Evolutionary conservation across 176 grass and related monocot species (phyloP), one percentile per base, ranked within the genome.

Genomic region (Bothriochloa decipiens): DNA sequence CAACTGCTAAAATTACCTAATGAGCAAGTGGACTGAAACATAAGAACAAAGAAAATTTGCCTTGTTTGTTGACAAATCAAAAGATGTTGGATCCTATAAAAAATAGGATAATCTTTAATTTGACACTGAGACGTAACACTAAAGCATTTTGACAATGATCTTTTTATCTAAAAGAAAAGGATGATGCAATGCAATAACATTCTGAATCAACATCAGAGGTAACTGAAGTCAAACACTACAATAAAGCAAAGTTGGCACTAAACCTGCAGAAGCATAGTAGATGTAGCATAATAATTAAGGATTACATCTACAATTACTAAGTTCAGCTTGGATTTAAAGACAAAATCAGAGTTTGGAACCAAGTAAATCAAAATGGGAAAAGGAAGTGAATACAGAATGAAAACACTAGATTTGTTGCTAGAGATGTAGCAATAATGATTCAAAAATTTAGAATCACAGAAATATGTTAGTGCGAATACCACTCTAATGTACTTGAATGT

Each of bases 81-180:
- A 81, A 15, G 7, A 36, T 72, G 78, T 13, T 15, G 17, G 49
- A 25, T 72, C 57, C 73, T 83, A n/a, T 57, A 88, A 68, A 22
- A 84, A 68, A 50, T 70, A 35, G 9, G n/a, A 66, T 5, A 79
- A 3, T n/a, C 3, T 50, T 50, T n/a, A 18, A 35, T 67, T 67
- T n/a, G 12, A 52, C 10, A 5, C 2, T 3, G 10, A 80, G 25
- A 50, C 11, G 3, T 33, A 33, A n/a, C n/a, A n/a, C n/a, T n/a
- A 67, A 67, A 80, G 42, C 18, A 67, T 14, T 66, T 14, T 29
- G 10, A 47, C 26, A 66, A 17, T 22, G 2, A 11, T 25, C 9
- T 62, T 62, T 62, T 62, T 62, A 25, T 62, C 20, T n/a, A 2
- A 41, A 61, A 40, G 7, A 28, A 26, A 15, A 72, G 26, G 12